Evolutionary conservation across 2,329 filamentous ascomycete genomes (phyloP).

Genomic region (Aciculosporium take): DNA sequence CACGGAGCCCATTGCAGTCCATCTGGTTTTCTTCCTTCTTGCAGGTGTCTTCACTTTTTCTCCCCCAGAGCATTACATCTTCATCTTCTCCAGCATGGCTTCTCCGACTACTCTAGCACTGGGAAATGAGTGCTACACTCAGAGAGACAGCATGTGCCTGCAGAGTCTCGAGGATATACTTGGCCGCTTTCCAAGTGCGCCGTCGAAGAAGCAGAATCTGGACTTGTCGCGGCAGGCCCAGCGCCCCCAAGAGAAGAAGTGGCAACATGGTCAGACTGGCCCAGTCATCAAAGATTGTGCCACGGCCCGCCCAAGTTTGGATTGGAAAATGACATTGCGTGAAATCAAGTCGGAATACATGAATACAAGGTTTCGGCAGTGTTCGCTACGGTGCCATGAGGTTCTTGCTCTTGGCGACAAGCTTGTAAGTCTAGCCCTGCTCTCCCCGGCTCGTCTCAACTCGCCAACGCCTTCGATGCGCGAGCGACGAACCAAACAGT

Average conservation of each 20-base stretch:
- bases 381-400: conserved; percentile 37
- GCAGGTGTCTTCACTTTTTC: not conserved
- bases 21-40: not conserved
- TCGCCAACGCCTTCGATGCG: not conserved
- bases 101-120: conserved; percentile 20
- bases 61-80: not conserved
- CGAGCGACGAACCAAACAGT: not conserved
- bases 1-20: no score
- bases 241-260: not conserved
- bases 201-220: not conserved
- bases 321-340: conserved; percentile 37
- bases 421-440: conserved; percentile 20
- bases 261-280: not conserved
- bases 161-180: not conserved
- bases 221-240: not conserved
- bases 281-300: not conserved
- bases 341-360: conserved; percentile 42
- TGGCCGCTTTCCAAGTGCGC: conserved; percentile 1
- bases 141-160: conserved; percentile 2
- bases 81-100: conserved; percentile 11
- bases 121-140: conserved; percentile 5
- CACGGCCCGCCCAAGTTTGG: conserved; percentile 26
- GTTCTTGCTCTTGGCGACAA: conserved; percentile 35
- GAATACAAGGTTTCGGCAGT: conserved; percentile 36
- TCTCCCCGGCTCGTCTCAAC: not conserved